phyloP scores from a whole-genome alignment of 2,329 filamentous ascomycete genomes.

The Cercospora sp. region DNA sequence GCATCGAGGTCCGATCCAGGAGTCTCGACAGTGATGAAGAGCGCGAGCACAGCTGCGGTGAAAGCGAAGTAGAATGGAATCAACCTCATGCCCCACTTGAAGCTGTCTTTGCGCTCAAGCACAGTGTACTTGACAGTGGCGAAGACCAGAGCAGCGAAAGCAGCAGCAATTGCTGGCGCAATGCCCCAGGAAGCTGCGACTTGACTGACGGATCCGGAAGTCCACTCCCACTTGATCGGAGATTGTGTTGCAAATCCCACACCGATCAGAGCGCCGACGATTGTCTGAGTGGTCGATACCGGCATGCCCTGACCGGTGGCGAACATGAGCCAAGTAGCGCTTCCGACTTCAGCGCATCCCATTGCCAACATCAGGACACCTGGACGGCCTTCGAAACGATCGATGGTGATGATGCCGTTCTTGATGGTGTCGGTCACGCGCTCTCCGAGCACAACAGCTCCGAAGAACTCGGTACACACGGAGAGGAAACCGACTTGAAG shows the following conservation, averaged over 20 bases:
- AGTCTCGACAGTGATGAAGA: slow-evolving; percentile 59
- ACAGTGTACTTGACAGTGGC: slow-evolving; percentile 50
- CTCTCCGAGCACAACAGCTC: slow-evolving; percentile 52
- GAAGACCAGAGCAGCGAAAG: slow-evolving; percentile 51
- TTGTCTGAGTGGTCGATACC: slow-evolving; percentile 61
- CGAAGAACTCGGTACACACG: slow-evolving; percentile 53
- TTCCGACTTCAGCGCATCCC: slow-evolving; percentile 41
- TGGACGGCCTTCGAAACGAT: slow-evolving; percentile 50
- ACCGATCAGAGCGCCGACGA: slow-evolving; percentile 51
- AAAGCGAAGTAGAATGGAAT: slow-evolving; percentile 51
- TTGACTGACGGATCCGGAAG: slow-evolving; percentile 58
- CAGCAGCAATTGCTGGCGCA: slow-evolving; percentile 48
- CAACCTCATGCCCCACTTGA: slow-evolving; percentile 51
- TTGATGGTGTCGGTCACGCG: slow-evolving; percentile 62
- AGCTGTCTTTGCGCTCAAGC: slow-evolving; percentile 50
- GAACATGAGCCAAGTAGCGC: slow-evolving; percentile 56
- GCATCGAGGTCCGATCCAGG: slow-evolving; percentile 50
- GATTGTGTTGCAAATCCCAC: slow-evolving; percentile 42
- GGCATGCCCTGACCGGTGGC: slow-evolving; percentile 57
- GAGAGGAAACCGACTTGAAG: slow-evolving; percentile 51
- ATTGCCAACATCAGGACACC: slow-evolving; percentile 55
- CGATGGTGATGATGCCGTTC: slow-evolving; percentile 56
- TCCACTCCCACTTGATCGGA: slow-evolving; percentile 49
- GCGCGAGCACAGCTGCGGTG: slow-evolving; percentile 49
- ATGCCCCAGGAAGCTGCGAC: slow-evolving; percentile 57